phyloP scores from a whole-genome alignment of 228 moss, liverwort and hornwort species.

The Sphagnum fallax region DNA sequence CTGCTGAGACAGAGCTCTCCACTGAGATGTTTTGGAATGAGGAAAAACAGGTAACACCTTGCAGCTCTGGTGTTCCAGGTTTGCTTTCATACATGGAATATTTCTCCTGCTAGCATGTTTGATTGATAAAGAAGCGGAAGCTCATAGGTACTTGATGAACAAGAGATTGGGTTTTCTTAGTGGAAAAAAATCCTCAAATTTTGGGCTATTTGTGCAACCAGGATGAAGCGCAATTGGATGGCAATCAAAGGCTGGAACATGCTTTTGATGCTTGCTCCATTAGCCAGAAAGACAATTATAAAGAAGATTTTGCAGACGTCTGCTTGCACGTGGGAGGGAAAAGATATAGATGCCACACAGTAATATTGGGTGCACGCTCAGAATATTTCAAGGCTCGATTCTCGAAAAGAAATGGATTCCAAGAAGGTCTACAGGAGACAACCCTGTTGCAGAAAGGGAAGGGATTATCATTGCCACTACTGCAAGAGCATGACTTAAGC shows the following conservation, averaged over 20 bases:
- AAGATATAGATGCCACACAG: constrained; percentile 68
- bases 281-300: constrained; percentile 32
- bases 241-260: constrained; percentile 21
- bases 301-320: constrained; percentile 74
- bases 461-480: constrained; percentile 32
- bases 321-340: constrained; percentile 59
- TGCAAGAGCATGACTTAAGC: constrained; percentile 77
- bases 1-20: constrained; percentile 4
- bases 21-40: constrained; percentile 3
- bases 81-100: no score
- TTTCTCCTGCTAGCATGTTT: no score
- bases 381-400: constrained; percentile 94
- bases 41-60: constrained; percentile 10
- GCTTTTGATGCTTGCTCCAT: constrained; percentile 38
- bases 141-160: no score
- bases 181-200: neutral
- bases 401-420: constrained; percentile 48
- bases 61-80: no score
- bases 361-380: constrained; percentile 65
- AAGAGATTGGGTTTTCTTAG: no score
- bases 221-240: constrained; percentile 9
- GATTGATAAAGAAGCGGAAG: no score
- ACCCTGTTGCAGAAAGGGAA: constrained; percentile 10
- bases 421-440: constrained; percentile 28
- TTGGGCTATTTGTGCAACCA: constrained; percentile 3